Base-by-base conservation (phyloP, 495 filamentous ascomycete genomes). In the Lasiosphaeria ovina region DNA sequence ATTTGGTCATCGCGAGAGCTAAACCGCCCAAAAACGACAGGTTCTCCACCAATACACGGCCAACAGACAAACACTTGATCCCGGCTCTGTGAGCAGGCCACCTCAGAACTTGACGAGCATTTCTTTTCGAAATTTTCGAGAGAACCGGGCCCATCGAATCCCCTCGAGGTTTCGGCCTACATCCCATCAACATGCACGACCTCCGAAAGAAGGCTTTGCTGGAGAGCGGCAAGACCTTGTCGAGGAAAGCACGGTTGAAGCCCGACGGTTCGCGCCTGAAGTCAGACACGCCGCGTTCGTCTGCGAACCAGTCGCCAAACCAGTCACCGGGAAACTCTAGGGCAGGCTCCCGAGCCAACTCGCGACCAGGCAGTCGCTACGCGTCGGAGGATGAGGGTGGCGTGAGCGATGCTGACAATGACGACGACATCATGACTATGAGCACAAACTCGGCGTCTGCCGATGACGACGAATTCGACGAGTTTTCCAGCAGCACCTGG, bases 171-270 rank as follows among this genome's bases (percentile, higher is more conserved):
- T n/a, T 47, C 44, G 44, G 44, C 44, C 44, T 11, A 47, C 44
- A 47, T n/a, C 12, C 44, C n/a, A 11, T 54, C 42, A 80, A 64
- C 44, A 92, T 91, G 89, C 87, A 81, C 70, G 87, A 91, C 67
- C 83, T 97, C 56, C 84, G 90, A 66, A 87, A 93, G 69, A 90
- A 90, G 72, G 91, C 89, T 38, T 69, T 78, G 34, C 81, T 90
- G 32, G 89, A 93, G 78, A 90, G 87, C 76, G 86, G 87, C 71
- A 98, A 98, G 79, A 98, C 93, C 40, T 81, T 94, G 53, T 97
- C 94, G 40, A 86, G 88, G 69, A 97, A 96, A 76, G 92, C 92
- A 6, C 87, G 85, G 53, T 90, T 89, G 12, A 82, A 84, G 52
- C 82, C 85, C 51, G 84, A 85, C 10, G 90, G 90, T 14, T 11